These are phyloP conservation scores for Neurospora intermedia DNA, from an alignment of 495 filamentous ascomycete genomes.

Conservation along the genomic window DNA sequence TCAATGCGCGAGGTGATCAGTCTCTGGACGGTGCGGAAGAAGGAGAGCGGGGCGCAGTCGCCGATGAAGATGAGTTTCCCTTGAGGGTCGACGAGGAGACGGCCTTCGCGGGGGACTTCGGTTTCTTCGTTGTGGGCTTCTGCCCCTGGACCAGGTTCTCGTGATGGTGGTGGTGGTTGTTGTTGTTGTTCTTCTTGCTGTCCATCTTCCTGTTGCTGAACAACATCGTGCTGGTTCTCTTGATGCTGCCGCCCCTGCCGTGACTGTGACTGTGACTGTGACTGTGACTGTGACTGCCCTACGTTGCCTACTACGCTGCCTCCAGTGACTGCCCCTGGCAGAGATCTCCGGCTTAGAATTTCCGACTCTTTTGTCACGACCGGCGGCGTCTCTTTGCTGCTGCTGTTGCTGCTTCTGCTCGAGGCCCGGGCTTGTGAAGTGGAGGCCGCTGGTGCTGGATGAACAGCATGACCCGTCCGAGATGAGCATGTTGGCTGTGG, in stretches of 20 bases:
- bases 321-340: neutral
- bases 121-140: slow-evolving; percentile 20
- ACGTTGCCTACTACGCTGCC: neutral
- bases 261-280: neutral
- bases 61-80: slow-evolving; percentile 57
- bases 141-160: neutral
- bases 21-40: slow-evolving; percentile 55
- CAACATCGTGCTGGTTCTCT: neutral
- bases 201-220: neutral
- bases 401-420: neutral
- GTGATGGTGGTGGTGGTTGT: neutral
- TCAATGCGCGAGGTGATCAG: slow-evolving; percentile 56
- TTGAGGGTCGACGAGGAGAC: slow-evolving; percentile 46
- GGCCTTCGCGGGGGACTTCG: slow-evolving; percentile 37
- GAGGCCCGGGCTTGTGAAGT: neutral
- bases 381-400: neutral
- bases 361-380: neutral
- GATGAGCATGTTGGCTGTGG: neutral
- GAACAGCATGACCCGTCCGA: neutral
- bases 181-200: neutral
- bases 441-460: neutral
- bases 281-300: neutral
- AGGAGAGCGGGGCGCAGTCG: slow-evolving; percentile 57
- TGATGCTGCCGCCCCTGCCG: neutral
- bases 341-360: neutral